phyloP scores from a whole-genome alignment of 108 stramenopile genomes.

The Chaetoceros tenuissimus region DNA sequence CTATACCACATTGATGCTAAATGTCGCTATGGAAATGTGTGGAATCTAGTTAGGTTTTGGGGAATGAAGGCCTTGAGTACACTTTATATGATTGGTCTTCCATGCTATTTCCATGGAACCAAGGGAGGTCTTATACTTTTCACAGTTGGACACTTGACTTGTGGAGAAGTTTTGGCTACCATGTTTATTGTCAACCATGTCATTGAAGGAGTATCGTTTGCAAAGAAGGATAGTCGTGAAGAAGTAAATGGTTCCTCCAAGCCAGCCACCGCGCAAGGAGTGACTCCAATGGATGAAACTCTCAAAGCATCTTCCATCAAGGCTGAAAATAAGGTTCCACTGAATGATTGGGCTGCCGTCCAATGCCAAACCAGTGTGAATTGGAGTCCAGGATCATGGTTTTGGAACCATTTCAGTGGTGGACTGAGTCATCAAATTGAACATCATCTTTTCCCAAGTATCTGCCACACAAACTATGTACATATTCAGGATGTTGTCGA shows the following conservation, averaged over 20 bases:
- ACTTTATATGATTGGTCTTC: slow-evolving; percentile 46
- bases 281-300: slow-evolving; percentile 43
- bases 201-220: slow-evolving; percentile 49
- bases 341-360: slow-evolving; percentile 70
- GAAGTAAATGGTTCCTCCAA: slow-evolving; percentile 4
- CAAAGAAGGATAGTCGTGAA: slow-evolving; percentile 14
- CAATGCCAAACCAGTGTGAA: slow-evolving; percentile 78
- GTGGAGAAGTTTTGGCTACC: slow-evolving; percentile 49
- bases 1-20: slow-evolving; percentile 54
- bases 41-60: slow-evolving; percentile 44
- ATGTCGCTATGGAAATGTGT: slow-evolving; percentile 39
- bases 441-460: slow-evolving; percentile 81
- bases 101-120: slow-evolving; percentile 40
- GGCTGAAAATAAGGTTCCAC: slow-evolving; percentile 26
- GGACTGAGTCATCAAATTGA: slow-evolving; percentile 86
- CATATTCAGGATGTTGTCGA: slow-evolving; percentile 49
- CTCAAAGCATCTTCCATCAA: slow-evolving; percentile 25
- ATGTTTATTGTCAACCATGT: slow-evolving; percentile 68
- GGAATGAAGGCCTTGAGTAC: slow-evolving; percentile 37
- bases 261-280: slow-evolving; percentile 26
- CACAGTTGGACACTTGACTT: slow-evolving; percentile 34
- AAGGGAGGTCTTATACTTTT: slow-evolving; percentile 26
- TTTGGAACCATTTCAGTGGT: slow-evolving; percentile 72
- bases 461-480: slow-evolving; percentile 58
- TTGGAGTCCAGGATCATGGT: slow-evolving; percentile 45